Percentiles rank a stretch among this genome's conserved stretches.
Conservation (phyloP, 768 basidiomycete species). For the Leccinum variicolor region DNA sequence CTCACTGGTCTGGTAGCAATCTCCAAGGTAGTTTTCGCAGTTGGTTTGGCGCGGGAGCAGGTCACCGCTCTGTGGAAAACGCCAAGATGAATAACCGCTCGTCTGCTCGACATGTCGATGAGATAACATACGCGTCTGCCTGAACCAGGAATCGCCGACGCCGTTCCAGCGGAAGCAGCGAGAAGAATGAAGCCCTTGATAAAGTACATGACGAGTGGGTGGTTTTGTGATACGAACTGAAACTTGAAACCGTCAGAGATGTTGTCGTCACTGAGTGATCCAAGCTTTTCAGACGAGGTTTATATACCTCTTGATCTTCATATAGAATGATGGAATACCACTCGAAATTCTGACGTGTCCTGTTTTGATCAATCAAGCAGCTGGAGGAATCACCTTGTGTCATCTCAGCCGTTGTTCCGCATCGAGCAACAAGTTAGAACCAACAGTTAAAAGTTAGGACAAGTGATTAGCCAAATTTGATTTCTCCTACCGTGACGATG, state of each 20-base stretch:
- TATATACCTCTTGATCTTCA: background rate
- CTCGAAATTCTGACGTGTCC: too few species aligned
- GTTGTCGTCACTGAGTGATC: background rate
- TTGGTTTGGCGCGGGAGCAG: background rate
- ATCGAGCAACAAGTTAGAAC: too few species aligned
- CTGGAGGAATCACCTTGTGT: too few species aligned
- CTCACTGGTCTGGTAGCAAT: background rate
- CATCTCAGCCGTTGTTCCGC: too few species aligned
- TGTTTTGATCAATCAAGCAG: too few species aligned
- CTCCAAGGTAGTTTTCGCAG: background rate
- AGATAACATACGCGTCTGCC: background rate
- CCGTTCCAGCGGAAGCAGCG: background rate
- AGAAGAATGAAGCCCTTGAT: background rate
- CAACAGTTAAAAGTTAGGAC: too few species aligned
- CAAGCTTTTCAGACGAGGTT: background rate
- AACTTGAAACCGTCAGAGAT: background rate
- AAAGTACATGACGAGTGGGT: background rate
- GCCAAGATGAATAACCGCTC: background rate
- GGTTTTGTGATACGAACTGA: background rate
- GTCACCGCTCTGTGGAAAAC: background rate
- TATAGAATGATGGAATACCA: background rate
- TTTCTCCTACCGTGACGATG: background rate
- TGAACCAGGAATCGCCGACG: background rate
- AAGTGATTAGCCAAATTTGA: background rate
- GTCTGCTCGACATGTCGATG: background rate